phyloP scores from a whole-genome alignment of 768 basidiomycete genomes.

The Boletus reticuloceps region DNA sequence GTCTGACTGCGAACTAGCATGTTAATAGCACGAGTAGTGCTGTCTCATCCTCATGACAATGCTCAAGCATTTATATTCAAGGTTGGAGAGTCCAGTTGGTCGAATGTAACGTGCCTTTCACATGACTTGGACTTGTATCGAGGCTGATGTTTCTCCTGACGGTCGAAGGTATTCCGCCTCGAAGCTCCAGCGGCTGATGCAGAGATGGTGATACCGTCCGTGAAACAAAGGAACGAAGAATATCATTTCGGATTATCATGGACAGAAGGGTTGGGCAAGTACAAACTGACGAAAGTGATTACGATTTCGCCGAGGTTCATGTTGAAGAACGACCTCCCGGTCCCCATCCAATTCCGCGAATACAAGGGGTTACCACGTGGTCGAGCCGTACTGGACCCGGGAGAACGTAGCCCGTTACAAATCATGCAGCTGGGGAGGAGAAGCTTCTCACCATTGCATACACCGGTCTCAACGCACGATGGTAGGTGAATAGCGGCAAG shows the following conservation, averaged over 20 bases:
- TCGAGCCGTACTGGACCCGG: conserved; percentile 59
- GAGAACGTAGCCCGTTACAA: conserved; percentile 66
- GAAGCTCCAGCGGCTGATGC: conserved; percentile 93
- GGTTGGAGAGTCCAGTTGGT: conserved; percentile 84
- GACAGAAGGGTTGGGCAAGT: conserved; percentile 93
- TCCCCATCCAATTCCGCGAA: conserved; percentile 78
- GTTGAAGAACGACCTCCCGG: conserved; percentile 74
- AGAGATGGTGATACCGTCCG: conserved; percentile 68
- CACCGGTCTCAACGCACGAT: conserved; percentile 80
- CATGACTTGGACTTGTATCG: neutral
- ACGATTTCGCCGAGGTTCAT: conserved; percentile 90
- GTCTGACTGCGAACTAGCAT: neutral
- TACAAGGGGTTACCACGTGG: conserved; percentile 69
- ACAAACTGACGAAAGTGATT: conserved; percentile 93
- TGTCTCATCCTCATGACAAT: conserved; percentile 78
- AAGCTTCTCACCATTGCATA: conserved; percentile 83
- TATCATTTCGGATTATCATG: conserved; percentile 88
- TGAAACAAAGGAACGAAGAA: conserved; percentile 59
- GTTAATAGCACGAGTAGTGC: conserved; percentile 49
- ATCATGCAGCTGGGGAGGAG: conserved; percentile 63
- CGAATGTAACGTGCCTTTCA: conserved; percentile 52
- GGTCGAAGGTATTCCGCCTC: conserved; percentile 69
- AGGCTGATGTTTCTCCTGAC: conserved; percentile 5
- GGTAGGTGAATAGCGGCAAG: conserved; percentile 48
- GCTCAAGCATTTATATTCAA: conserved; percentile 84